These are phyloP conservation scores for Lolium multiflorum DNA, from an alignment of 176 grass and related monocot species.

Conservation along the genomic window DNA sequence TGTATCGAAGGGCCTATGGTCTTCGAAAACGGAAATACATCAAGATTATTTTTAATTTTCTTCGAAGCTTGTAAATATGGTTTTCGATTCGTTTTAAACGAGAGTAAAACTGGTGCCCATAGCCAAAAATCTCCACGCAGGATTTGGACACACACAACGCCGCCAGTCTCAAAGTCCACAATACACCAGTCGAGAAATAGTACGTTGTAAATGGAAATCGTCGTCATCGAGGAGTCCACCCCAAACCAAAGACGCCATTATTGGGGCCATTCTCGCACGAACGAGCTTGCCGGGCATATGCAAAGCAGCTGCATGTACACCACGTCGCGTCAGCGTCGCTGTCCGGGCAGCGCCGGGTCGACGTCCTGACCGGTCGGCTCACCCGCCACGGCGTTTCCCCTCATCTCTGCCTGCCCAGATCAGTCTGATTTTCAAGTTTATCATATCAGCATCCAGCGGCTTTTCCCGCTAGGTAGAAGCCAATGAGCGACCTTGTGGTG, in stretches of 20 bases:
- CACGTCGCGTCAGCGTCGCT: not conserved
- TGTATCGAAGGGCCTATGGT: too few species aligned
- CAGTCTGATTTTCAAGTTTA: not conserved
- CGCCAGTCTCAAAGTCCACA: not conserved
- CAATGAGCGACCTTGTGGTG: not conserved
- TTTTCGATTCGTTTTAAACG: too few species aligned
- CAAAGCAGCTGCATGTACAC: not conserved
- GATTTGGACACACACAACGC: too few species aligned
- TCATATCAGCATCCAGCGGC: not conserved
- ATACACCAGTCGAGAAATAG: not conserved
- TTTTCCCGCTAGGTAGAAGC: not conserved
- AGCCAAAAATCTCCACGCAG: too few species aligned
- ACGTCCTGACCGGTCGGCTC: not conserved
- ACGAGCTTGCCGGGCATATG: not conserved
- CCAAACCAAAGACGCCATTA: slow-evolving; percentile 23
- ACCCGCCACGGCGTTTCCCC: not conserved
- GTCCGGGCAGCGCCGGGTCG: slow-evolving; percentile 22
- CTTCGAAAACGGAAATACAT: too few species aligned
- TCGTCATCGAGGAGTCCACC: not conserved
- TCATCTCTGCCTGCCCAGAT: not conserved
- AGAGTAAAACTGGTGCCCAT: too few species aligned
- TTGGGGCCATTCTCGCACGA: not conserved
- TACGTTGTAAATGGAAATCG: not conserved
- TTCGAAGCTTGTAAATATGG: too few species aligned
- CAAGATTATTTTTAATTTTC: too few species aligned